Evolutionary conservation across 2,329 filamentous ascomycete genomes (phyloP).

Genomic region (Lecanicillium sp.): DNA sequence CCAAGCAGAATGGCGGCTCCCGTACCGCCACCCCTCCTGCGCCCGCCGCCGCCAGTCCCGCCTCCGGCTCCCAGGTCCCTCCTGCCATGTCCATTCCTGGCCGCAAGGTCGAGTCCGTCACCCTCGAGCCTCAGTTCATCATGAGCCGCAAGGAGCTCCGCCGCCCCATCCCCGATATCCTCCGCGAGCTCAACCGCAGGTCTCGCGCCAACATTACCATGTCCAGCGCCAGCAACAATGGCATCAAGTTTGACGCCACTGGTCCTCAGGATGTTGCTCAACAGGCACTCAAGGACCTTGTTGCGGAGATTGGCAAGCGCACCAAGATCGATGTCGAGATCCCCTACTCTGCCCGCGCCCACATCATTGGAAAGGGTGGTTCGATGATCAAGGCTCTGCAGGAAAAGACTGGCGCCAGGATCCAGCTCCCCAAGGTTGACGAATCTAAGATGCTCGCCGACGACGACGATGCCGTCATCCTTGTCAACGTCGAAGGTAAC

Average conservation of each 20-base stretch:
- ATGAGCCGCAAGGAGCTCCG: slow-evolving; percentile 71
- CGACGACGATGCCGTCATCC: slow-evolving; percentile 74
- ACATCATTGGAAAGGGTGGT: slow-evolving; percentile 90
- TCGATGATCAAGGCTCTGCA: slow-evolving; percentile 85
- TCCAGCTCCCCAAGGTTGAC: slow-evolving; percentile 81
- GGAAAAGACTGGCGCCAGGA: slow-evolving; percentile 81
- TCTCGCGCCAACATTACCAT: slow-evolving; percentile 82
- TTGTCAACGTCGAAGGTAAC: slow-evolving; percentile 87
- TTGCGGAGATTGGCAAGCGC: slow-evolving; percentile 73
- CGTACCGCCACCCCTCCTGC: slow-evolving; percentile 59
- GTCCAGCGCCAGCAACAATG: slow-evolving; percentile 64
- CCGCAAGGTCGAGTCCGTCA: slow-evolving; percentile 70
- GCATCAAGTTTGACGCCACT: slow-evolving; percentile 75
- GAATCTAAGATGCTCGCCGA: slow-evolving; percentile 48
- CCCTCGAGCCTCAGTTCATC: slow-evolving; percentile 69
- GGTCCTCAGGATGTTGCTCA: slow-evolving; percentile 79
- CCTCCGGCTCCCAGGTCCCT: slow-evolving; percentile 27
- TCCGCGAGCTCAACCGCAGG: slow-evolving; percentile 88
- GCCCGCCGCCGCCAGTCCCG: slow-evolving; percentile 42
- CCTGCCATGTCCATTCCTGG: slow-evolving; percentile 71
- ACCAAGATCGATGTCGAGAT: slow-evolving; percentile 68
- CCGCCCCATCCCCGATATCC: slow-evolving; percentile 75
- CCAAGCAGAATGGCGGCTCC: slow-evolving; percentile 53
- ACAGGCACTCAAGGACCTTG: slow-evolving; percentile 82
- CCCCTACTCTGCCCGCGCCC: slow-evolving; percentile 73